Percentiles rank a stretch among this genome's conserved stretches.
phyloP scores from a whole-genome alignment of 805 yeast species.

The Brettanomyces naardenensis region DNA sequence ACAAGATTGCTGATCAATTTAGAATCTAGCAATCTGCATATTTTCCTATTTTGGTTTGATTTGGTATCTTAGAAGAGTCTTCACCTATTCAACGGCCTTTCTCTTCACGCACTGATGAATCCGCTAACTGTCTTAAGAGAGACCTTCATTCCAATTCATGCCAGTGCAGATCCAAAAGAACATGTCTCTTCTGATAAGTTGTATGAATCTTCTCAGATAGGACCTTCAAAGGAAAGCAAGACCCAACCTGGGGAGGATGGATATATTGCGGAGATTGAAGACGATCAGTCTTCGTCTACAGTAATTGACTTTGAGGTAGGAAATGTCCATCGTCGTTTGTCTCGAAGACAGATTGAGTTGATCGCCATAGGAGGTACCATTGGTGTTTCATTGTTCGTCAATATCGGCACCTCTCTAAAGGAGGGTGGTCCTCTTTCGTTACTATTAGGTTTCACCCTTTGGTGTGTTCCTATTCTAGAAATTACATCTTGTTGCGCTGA shows the following conservation, averaged over 20 bases:
- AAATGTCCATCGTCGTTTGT: conserved; percentile 40
- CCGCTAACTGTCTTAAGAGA: background rate
- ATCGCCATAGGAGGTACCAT: conserved; percentile 61
- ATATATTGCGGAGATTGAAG: background rate
- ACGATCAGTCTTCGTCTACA: background rate
- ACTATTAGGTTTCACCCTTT: conserved; percentile 29
- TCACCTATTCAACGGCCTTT: too few relatives aligned
- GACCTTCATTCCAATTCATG: too few relatives aligned
- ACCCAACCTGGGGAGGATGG: background rate
- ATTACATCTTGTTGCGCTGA: conserved; percentile 37
- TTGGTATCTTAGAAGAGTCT: too few relatives aligned
- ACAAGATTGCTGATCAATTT: too few relatives aligned
- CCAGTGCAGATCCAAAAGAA: too few relatives aligned
- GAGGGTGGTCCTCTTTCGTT: conserved; percentile 34
- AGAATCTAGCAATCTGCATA: too few relatives aligned
- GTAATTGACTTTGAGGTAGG: background rate
- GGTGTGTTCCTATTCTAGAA: conserved; percentile 36
- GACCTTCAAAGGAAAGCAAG: too few relatives aligned
- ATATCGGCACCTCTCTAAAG: conserved; percentile 33
- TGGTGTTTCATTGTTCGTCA: conserved; percentile 36
- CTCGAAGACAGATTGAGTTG: conserved; percentile 65
- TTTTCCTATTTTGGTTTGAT: too few relatives aligned
- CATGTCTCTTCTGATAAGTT: too few relatives aligned
- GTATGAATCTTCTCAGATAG: too few relatives aligned
- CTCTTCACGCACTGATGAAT: too few relatives aligned